These are phyloP conservation scores for Moesziomyces antarcticus DNA, from an alignment of 1,284 basidiomycete genomes.

Conservation along the genomic window DNA sequence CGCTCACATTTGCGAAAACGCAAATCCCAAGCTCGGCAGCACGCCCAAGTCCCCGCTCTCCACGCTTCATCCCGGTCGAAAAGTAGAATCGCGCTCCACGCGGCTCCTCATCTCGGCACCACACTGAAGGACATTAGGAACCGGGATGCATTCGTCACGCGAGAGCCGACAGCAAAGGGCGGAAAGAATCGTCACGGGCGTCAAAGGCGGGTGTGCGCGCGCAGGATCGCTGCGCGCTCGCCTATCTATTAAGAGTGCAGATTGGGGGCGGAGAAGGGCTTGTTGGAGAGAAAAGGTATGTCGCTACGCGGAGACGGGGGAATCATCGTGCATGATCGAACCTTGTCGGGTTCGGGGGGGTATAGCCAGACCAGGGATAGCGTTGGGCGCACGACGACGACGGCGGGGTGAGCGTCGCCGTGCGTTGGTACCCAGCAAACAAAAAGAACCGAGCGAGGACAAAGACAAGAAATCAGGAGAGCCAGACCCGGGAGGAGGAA, in stretches of 20 bases:
- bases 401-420: too few relatives aligned
- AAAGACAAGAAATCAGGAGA: conserved; percentile 30
- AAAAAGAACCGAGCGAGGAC: conserved; percentile 22
- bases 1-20: too few relatives aligned
- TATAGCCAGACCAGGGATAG: conserved; percentile 30
- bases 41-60: too few relatives aligned
- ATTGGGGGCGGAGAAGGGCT: not conserved
- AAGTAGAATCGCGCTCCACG: too few relatives aligned
- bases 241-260: conserved; percentile 20
- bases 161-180: too few relatives aligned
- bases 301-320: conserved; percentile 31
- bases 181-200: too few relatives aligned
- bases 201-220: conserved; percentile 1
- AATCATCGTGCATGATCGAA: conserved; percentile 51
- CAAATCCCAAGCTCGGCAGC: too few relatives aligned
- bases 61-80: too few relatives aligned
- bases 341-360: conserved; percentile 47
- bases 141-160: conserved; percentile 1
- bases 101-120: too few relatives aligned
- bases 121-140: too few relatives aligned
- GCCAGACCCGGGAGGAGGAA: conserved; percentile 16
- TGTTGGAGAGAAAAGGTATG: conserved; percentile 23
- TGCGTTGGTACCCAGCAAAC: too few relatives aligned
- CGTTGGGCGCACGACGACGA: too few relatives aligned
- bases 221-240: not conserved